Conservation (phyloP, 257 asterid species). For the Scutellaria barbata region DNA sequence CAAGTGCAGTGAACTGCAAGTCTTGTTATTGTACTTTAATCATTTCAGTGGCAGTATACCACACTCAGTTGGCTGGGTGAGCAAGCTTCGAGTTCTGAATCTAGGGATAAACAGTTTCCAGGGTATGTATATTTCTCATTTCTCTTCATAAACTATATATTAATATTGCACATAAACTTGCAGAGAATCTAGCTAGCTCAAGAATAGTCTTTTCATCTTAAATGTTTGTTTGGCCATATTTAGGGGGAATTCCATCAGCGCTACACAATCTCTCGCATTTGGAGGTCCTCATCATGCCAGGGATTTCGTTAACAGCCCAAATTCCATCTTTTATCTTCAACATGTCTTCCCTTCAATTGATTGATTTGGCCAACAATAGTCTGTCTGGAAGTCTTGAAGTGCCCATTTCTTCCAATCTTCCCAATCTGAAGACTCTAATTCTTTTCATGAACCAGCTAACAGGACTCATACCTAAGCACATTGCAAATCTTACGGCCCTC, state of each 20-base stretch:
- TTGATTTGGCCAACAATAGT: conserved; percentile 41
- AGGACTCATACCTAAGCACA: conserved; percentile 42
- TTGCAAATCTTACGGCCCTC: conserved; percentile 44
- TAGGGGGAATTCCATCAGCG: conserved; percentile 49
- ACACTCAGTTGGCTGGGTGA: too few relatives aligned
- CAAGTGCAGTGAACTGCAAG: too few relatives aligned
- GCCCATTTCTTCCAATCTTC: conserved; percentile 21
- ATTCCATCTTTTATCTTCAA: conserved; percentile 44
- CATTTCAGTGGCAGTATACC: too few relatives aligned
- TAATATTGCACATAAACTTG: too few relatives aligned
- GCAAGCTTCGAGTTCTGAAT: too few relatives aligned
- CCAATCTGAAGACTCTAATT: conserved; percentile 38
- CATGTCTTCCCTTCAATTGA: conserved; percentile 37
- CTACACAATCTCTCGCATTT: conserved; percentile 50
- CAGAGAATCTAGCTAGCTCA: too few relatives aligned
- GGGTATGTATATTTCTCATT: too few relatives aligned
- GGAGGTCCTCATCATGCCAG: conserved; percentile 27
- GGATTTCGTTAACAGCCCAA: conserved; percentile 30
- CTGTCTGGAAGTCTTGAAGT: conserved; percentile 54
- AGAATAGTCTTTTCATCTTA: too few relatives aligned
- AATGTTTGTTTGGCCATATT: not conserved
- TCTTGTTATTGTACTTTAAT: too few relatives aligned
- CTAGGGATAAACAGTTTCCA: too few relatives aligned
- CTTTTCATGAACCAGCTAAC: conserved; percentile 44
- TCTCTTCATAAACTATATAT: too few relatives aligned